These are phyloP conservation scores for Erodium chrysanthum DNA, from an alignment of 441 rosid genomes.

Conservation along the genomic window DNA sequence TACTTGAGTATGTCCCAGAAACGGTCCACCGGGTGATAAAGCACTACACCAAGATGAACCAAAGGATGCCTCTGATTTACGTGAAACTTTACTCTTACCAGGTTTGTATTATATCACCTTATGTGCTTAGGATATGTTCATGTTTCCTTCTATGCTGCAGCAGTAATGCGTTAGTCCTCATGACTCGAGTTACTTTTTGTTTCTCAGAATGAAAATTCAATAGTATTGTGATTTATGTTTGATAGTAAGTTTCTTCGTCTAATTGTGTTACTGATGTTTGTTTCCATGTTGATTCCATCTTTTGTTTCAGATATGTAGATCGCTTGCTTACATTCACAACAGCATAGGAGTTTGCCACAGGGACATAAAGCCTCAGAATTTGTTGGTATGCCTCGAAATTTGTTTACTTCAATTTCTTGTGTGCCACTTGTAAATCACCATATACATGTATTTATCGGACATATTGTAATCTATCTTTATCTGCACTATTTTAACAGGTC, in stretches of 20 bases:
- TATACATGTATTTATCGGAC: too few species aligned
- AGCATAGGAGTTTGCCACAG: constrained; percentile 40
- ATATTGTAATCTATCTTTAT: too few species aligned
- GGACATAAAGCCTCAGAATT: constrained; percentile 45
- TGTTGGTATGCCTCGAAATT: constrained; percentile 38
- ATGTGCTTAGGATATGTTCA: not conserved
- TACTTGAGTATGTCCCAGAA: constrained; percentile 71
- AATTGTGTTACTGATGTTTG: not conserved
- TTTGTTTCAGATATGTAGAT: constrained; percentile 34
- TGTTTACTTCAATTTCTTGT: too few species aligned
- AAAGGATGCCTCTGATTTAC: constrained; percentile 56
- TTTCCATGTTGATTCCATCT: not conserved
- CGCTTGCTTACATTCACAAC: constrained; percentile 42
- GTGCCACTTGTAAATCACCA: too few species aligned
- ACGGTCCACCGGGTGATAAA: constrained; percentile 58
- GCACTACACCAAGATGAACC: constrained; percentile 55
- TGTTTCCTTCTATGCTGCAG: too few species aligned
- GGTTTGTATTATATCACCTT: constrained; percentile 26
- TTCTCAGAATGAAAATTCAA: not conserved
- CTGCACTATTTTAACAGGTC: constrained; percentile 30
- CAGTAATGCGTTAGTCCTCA: too few species aligned
- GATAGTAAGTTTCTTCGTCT: not conserved
- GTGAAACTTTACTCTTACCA: constrained; percentile 63
- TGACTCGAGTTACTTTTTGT: not conserved
- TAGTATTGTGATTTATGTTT: not conserved